These are phyloP conservation scores for Diversispora epigaea DNA, from an alignment of 192 early-diverging fungal genomes.

Conservation along the genomic window DNA sequence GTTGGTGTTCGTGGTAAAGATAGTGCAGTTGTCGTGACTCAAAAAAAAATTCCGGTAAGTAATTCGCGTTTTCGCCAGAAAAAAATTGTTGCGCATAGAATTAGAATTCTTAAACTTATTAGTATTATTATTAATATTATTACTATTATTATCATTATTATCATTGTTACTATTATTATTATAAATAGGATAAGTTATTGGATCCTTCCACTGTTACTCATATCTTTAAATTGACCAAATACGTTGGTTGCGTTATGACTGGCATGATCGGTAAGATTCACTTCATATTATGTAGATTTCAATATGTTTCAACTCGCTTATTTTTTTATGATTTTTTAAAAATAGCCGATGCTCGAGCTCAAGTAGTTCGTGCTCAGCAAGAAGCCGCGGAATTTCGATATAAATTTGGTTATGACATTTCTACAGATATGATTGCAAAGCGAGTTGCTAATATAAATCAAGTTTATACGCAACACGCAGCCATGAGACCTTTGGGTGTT, in stretches of 20 bases:
- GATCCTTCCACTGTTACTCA: slow-evolving; percentile 92
- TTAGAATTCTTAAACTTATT: slow-evolving; percentile 5
- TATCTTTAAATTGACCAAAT: slow-evolving; percentile 87
- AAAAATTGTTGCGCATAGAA: no score
- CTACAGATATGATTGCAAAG: slow-evolving; percentile 95
- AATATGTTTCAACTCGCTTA: not conserved
- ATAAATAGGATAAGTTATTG: slow-evolving; percentile 85
- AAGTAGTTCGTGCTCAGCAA: slow-evolving; percentile 87
- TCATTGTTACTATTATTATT: no score
- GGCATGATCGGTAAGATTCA: slow-evolving; percentile 75
- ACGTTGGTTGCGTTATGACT: slow-evolving; percentile 98
- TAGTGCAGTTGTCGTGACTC: slow-evolving; percentile 91
- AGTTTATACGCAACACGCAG: slow-evolving; percentile 99
- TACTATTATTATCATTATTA: no score
- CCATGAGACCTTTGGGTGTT: slow-evolving; percentile 95
- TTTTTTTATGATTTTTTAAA: slow-evolving; percentile 5
- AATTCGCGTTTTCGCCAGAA: slow-evolving; percentile 3
- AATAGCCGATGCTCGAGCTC: slow-evolving; percentile 87
- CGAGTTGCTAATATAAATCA: slow-evolving; percentile 98
- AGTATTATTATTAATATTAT: not conserved
- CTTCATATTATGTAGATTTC: slow-evolving; percentile 11
- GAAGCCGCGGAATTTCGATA: slow-evolving; percentile 99
- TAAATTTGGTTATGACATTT: slow-evolving; percentile 98
- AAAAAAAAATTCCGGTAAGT: slow-evolving; percentile 91
- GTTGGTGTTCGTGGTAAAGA: slow-evolving; percentile 96